Conservation (phyloP, 1,284 basidiomycete genomes). For the Malassezia globosa region DNA sequence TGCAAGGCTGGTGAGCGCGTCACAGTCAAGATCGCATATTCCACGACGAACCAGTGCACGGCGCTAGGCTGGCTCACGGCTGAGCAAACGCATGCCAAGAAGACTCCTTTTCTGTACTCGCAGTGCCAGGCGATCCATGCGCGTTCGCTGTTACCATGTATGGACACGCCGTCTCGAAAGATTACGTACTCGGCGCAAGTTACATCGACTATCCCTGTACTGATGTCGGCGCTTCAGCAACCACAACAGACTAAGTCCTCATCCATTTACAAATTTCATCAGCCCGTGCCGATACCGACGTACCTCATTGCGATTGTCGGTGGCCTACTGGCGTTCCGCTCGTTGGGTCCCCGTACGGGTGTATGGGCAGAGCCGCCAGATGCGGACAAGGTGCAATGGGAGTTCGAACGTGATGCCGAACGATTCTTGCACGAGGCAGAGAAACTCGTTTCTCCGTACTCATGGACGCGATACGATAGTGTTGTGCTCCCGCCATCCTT, state of each 20-base stretch:
- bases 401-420: constrained; percentile 43
- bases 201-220: constrained; percentile 32
- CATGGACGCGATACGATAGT: constrained; percentile 80
- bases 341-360: constrained; percentile 39
- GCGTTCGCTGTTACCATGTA: constrained; percentile 32
- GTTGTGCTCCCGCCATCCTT: constrained; percentile 87
- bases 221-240: constrained; percentile 44
- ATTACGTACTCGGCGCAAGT: constrained; percentile 41
- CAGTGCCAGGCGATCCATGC: constrained; percentile 66
- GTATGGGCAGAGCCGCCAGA: constrained; percentile 44
- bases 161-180: constrained; percentile 44
- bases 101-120: constrained; percentile 71
- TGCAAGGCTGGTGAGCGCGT: constrained; percentile 25
- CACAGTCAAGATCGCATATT: constrained; percentile 39
- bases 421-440: constrained; percentile 43
- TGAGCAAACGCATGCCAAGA: constrained; percentile 76
- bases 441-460: constrained; percentile 53
- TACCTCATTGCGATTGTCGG: constrained; percentile 45
- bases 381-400: constrained; percentile 40
- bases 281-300: constrained; percentile 39
- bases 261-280: constrained; percentile 31
- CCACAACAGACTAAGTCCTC: constrained; percentile 13
- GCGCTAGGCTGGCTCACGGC: constrained; percentile 89
- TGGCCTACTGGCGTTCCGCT: constrained; percentile 37
- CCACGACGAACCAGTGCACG: constrained; percentile 65